Base-by-base conservation (phyloP, 495 filamentous ascomycete genomes). In the Talaromyces borbonicus region DNA sequence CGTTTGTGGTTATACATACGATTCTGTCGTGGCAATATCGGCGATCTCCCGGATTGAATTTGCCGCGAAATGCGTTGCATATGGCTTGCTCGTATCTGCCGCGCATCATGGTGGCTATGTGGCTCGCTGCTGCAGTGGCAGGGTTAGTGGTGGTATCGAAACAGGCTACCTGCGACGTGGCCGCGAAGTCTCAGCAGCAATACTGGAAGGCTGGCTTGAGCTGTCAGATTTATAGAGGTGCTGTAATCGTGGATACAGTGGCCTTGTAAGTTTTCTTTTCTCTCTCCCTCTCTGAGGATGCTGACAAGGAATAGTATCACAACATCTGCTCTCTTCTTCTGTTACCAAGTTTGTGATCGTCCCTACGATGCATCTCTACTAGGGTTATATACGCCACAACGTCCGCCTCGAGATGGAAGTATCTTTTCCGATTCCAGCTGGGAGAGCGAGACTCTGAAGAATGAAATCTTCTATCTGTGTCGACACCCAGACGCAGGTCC, bases 11-110 rank as follows among this genome's bases (percentile, higher is more conserved):
- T n/a, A 53, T 71, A 3, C 67, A 71, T 25, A 69, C 64, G 39
- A 44, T 71, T 16, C 65, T 71, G 29, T 63, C 66, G 1, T 69
- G 66, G 66, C 67, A 71, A 40, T 67, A 67, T 40, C 65, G 68
- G 38, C 61, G 60, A 11, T 62, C 65, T 18, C 48, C 54, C 19
- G 61, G 63, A n/a, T 64, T 63, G 47, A 56, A 54, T 8, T 49
- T 56, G 11, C 61, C 66, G 23, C 68, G 65, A 36, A 56, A 57
- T 5, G 47, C 63, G 4, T 40, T 72, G 19, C 59, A 60, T 32
- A 61, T 60, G 44, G 49, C 53, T 4, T 72, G 64, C 54, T 68
- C 61, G 11, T 66, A 69, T 48, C 51, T 69, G 4, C 49, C 65
- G 8, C 59, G 66, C 12, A 24, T 66, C 14, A 60, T 60, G 37